A percentile compares a stretch with the other conserved stretches of the same genome.
Conservation (phyloP, 345 rosid genomes). For the Luvunga scandens region DNA sequence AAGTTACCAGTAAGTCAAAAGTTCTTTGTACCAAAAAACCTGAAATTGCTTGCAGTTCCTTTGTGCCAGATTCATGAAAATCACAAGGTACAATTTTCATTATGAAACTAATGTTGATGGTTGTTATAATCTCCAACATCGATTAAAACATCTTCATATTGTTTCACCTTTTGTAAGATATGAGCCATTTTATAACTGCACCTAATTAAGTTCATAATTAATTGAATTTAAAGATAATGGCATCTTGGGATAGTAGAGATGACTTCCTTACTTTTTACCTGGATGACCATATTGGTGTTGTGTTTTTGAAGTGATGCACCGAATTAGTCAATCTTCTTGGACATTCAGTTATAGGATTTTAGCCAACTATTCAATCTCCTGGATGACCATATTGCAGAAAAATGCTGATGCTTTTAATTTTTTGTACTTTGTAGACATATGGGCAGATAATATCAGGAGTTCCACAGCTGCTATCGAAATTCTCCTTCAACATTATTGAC, state of each 20-base stretch:
- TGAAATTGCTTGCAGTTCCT: conserved; percentile 84
- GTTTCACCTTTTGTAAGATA: not conserved
- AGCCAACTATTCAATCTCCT: not conserved
- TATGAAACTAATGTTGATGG: not conserved
- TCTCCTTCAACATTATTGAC: conserved; percentile 65
- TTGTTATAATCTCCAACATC: not conserved
- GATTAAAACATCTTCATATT: not conserved
- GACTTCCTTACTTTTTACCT: not conserved
- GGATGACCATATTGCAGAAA: not conserved
- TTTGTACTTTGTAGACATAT: conserved; percentile 52
- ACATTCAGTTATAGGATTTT: too few relatives aligned
- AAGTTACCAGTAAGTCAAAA: conserved; percentile 53
- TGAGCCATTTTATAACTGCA: not conserved
- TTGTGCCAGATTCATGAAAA: conserved; percentile 72
- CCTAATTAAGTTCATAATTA: not conserved
- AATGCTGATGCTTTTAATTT: not conserved
- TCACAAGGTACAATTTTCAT: conserved; percentile 44
- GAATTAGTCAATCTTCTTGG: not conserved
- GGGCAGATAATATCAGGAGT: conserved; percentile 70
- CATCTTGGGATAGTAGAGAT: not conserved
- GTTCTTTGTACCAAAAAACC: conserved; percentile 72
- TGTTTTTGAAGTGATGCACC: not conserved
- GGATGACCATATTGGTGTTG: not conserved
- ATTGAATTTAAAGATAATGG: not conserved
- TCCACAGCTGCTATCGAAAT: conserved; percentile 75